phyloP scores from a whole-genome alignment of 192 early-diverging fungal genomes.

The Backusella westeae region DNA sequence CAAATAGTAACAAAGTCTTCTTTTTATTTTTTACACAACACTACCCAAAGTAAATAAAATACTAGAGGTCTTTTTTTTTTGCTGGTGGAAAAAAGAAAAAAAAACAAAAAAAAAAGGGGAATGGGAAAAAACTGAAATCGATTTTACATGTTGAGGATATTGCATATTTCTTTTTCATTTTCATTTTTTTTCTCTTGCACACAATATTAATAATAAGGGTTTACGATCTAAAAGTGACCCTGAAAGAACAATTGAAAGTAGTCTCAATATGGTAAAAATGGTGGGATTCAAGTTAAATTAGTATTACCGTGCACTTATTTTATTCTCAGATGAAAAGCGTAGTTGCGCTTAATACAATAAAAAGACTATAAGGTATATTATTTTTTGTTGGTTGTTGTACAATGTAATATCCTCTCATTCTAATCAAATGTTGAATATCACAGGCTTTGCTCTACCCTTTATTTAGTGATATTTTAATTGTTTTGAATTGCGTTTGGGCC shows the following conservation, averaged over 20 bases:
- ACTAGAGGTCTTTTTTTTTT: not conserved
- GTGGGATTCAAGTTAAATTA: not conserved
- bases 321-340: not conserved
- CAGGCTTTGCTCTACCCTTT: not conserved
- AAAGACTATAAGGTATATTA: not conserved
- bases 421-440: not conserved
- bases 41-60: not conserved
- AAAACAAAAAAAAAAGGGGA: not conserved
- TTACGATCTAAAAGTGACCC: not conserved
- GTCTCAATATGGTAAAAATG: not conserved
- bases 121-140: not conserved
- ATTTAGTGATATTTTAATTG: not conserved
- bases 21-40: not conserved
- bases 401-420: not conserved
- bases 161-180: not conserved
- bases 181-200: not conserved
- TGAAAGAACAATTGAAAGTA: not conserved
- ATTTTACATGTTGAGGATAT: not conserved
- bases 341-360: not conserved
- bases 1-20: not conserved
- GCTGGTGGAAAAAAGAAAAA: not conserved
- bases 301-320: not conserved
- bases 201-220: not conserved
- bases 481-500: not conserved
- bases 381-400: not conserved